Evolutionary conservation across 495 filamentous ascomycete genomes (phyloP), one percentile per base, ranked within the genome.

Genomic region (Beverwykella pulmonaria): DNA sequence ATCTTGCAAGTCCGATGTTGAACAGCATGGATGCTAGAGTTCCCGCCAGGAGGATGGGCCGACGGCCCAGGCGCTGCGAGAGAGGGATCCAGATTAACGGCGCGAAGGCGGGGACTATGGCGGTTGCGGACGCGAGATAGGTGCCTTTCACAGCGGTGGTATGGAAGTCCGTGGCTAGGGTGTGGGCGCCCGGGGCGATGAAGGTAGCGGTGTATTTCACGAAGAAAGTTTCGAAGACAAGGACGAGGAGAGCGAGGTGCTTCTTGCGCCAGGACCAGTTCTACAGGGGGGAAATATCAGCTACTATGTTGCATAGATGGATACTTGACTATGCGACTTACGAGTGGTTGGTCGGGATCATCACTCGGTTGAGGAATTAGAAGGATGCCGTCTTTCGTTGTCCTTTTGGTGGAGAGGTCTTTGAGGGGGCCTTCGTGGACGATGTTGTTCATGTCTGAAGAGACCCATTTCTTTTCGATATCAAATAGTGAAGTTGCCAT

Each of bases 191-290:
- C 4, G 55, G 55, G 19, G 55, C 55, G 41, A 59, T 39, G 7
- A 59, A 26, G 10, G 55, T 59, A 1, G 55, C 55, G 1, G 55
- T 59, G 30, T 41, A 59, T 15, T 59, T 59, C 15, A 59, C 19
- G 7, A 59, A 25, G 19, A 59, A 59, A 17, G 55, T 59, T 29
- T 59, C 55, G 29, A 59, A 59, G 26, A 39, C 34, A 7, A 59
- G 26, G 8, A 46, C 55, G 14, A 59, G 7, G 32, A 59, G 29
- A 1, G 55, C 55, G 5, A 59, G 29, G 23, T 59, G 55, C 26
- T 59, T 59, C 22, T 59, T 59, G n/a, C 55, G 39, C 32, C 30
- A 59, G n/a, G 32, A 22, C 55, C 55, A 59, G 29, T 59, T 59
- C 55, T 59, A 41, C 15, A 59, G 20, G 2, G 1, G 15, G 53